phyloP scores from a whole-genome alignment of 2,329 filamentous ascomycete species.

The Lachnum nothofagi region DNA sequence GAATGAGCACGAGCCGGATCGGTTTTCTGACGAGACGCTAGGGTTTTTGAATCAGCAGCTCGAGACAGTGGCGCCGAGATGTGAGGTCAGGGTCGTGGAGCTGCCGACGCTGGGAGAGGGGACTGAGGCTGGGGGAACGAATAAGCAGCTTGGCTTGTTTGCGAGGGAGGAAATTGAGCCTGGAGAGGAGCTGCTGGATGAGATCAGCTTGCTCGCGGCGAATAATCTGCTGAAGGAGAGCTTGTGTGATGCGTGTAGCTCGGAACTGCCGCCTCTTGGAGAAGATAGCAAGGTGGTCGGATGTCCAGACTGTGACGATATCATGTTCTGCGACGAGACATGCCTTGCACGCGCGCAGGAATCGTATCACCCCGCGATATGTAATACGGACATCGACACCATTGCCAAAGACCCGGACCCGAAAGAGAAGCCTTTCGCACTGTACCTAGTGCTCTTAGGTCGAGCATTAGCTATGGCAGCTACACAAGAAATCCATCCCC shows the following conservation, averaged over 20 bases:
- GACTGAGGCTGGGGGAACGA: conserved; percentile 52
- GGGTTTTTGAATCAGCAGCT: conserved; percentile 67
- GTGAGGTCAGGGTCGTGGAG: conserved; percentile 70
- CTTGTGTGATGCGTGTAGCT: conserved; percentile 84
- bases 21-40: conserved; percentile 65
- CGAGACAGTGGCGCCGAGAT: conserved; percentile 67
- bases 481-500: conserved; percentile 56
- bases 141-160: conserved; percentile 82
- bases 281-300: conserved; percentile 43
- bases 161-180: conserved; percentile 74
- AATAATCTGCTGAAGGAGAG: conserved; percentile 83
- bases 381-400: conserved; percentile 61
- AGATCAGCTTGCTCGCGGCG: conserved; percentile 81
- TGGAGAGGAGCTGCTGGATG: conserved; percentile 70
- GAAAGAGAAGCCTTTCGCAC: conserved; percentile 53
- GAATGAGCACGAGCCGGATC: conserved; percentile 64
- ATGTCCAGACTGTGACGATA: conserved; percentile 59
- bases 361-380: conserved; percentile 60
- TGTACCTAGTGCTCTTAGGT: conserved; percentile 59
- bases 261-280: conserved; percentile 58
- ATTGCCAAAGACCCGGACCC: conserved; percentile 60
- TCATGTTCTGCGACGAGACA: conserved; percentile 58
- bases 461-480: conserved; percentile 59
- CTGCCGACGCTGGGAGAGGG: conserved; percentile 60
- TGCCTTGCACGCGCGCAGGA: conserved; percentile 55